phyloP scores from a whole-genome alignment of 176 grass and related monocot genomes.

The Otatea glauca region DNA sequence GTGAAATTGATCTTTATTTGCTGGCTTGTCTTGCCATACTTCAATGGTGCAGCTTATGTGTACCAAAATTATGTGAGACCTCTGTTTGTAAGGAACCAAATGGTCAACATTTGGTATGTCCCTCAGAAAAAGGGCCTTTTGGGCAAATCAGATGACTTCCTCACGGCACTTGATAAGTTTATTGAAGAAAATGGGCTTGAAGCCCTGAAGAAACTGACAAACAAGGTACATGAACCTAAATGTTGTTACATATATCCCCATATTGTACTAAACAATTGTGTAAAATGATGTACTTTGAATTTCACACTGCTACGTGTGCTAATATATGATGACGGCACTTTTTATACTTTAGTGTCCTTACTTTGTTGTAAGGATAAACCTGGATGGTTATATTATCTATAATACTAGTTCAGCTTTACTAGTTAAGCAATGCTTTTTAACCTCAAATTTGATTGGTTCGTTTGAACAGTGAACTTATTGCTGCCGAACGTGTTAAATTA shows the following conservation, averaged over 20 bases:
- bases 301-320: background rate
- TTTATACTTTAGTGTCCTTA: constrained; percentile 4
- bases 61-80: constrained; percentile 75
- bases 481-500: background rate
- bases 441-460: constrained; percentile 5
- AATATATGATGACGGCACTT: background rate
- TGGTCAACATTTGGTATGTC: constrained; percentile 69
- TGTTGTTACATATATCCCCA: background rate
- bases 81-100: constrained; percentile 55
- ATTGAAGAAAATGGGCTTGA: constrained; percentile 71
- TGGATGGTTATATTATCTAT: background rate
- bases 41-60: constrained; percentile 75
- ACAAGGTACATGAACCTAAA: constrained; percentile 50
- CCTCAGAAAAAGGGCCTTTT: constrained; percentile 53
- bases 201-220: constrained; percentile 65
- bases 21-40: constrained; percentile 83
- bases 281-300: constrained; percentile 7
- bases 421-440: background rate
- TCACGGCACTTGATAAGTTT: constrained; percentile 63
- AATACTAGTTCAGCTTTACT: background rate
- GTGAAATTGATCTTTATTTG: constrained; percentile 71
- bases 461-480: background rate
- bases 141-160: constrained; percentile 63
- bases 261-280: background rate
- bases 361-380: background rate